Base-by-base conservation (phyloP, 2,329 filamentous ascomycete species). In the Calonectria pauciramosa region DNA sequence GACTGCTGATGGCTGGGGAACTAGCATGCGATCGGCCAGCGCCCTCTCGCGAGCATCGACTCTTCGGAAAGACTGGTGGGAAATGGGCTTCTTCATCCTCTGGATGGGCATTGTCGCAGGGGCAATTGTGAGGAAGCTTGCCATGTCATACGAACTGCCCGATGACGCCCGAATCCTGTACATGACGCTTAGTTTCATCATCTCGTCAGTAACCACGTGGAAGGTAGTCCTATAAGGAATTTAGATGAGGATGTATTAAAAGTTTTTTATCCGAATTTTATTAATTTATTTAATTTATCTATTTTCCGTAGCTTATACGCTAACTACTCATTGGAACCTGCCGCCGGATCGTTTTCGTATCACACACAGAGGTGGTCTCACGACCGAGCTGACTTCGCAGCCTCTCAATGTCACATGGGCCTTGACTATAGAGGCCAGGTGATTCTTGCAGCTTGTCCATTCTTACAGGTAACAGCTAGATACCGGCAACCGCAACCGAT, bases 1-100 rank as follows among this genome's bases (percentile, higher is more conserved):
- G 30, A 80, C 79, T 18, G 76, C 79, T 1, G 79, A 80, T 54
- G 79, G 79, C 18, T 81, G 79, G 79, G 79, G 79, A 30, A 81
- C 79, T 5, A 79, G 71, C 41, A 81, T 81, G 79, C 71, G 79
- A 18, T 74, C 79, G 5, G 78, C 73, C 56, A 75, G 71, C 6
- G 79, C 79, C 30, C 32, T 54, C 28, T 71, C 71, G 2, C 72
- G 77, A 36, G 72, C 76, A 59, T 75, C 79, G 30, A 75, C 76
- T 30, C 41, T 65, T 38, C 44, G 77, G 3, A 74, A 79, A 64
- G 75, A 78, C 3, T 80, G 76, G 78, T 79, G 76, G 67, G 79
- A 81, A 38, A 75, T 73, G 18, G 79, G 79, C 20, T 81, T 81
- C 63, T 79, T 80, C 18, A 76, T 81, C 10, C 68, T 76, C 14